Evolutionary conservation across 306 rosid species (phyloP), one percentile per base, ranked within the genome.

Genomic region (Prunus mume): DNA sequence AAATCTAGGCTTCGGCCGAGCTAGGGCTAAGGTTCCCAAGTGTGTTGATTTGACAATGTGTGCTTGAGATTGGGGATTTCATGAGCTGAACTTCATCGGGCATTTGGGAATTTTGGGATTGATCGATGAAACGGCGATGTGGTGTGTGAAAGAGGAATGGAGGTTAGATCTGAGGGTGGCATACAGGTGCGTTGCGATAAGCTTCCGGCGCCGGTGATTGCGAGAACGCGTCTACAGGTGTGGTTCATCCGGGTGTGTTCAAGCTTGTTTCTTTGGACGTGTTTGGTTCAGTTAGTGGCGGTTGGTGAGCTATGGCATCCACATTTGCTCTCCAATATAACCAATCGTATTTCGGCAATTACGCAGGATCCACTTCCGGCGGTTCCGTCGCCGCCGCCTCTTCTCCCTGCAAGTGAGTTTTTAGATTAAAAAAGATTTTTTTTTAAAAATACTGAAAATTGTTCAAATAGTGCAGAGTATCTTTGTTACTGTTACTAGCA

Each of bases 261-360:
- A 63, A 90, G 97, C 92, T 87, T 95, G 91, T 88, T 92, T 77
- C 79, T 95, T 0, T 95, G 97, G 99, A 92, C 97, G 52, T 95
- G 97, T 79, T 41, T 95, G 84, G 88, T 92, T 82, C 99, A 92
- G 89, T 84, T 95, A 15, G 87, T 92, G 24, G 91, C 97, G 30
- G 87, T 95, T 45, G 92, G 90, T 73, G 93, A 86, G 86, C 84
- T 95, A 28, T 92, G 99, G 99, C 86, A 78, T 78, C 90, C 96
- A 1, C 90, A 80, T 76, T 84, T 95, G 76, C 54, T 92, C 77
- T 77, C 87, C 71, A 93, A 90, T 52, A 79, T 92, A 41, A 82
- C 91, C 15, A 78, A 56, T 84, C 90, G 93, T 70, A 85, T 90
- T 27, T 85, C 92, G 47, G 85, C 83, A 65, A 74, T 76, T 1